Evolutionary conservation across 140 eudicot genomes (phyloP).

Genomic region (Erigeron philadelphicus): DNA sequence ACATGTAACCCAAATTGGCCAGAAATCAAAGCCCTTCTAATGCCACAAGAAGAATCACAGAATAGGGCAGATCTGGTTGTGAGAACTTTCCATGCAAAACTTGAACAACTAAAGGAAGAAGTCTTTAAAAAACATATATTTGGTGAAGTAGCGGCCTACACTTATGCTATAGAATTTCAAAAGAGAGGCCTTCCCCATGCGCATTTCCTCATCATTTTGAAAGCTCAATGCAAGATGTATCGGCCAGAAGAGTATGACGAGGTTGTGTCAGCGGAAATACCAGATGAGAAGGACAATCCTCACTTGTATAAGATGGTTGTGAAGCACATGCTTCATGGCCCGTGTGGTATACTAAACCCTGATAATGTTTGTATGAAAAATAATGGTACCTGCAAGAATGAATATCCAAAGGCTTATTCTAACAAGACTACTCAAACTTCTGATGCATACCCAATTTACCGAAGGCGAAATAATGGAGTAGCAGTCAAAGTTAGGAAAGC

Average conservation of each 20-base stretch:
- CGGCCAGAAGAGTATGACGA: conserved; percentile 8
- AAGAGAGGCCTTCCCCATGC: conserved; percentile 26
- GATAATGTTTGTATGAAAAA: conserved; percentile 25
- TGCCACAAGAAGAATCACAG: background rate
- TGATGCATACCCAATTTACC: conserved; percentile 15
- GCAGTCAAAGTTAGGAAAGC: background rate
- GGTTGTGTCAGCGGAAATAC: conserved; percentile 18
- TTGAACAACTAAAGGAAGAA: background rate
- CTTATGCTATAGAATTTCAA: conserved; percentile 24
- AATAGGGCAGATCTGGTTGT: background rate
- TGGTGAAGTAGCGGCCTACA: conserved; percentile 14
- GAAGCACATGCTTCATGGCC: conserved; percentile 40
- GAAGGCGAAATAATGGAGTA: background rate
- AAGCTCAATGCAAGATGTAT: background rate
- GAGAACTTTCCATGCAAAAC: conserved; percentile 9
- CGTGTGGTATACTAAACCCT: conserved; percentile 16
- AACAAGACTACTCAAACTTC: background rate
- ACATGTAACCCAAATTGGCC: conserved; percentile 17
- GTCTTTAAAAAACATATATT: background rate
- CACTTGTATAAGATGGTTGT: conserved; percentile 7
- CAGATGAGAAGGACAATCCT: background rate
- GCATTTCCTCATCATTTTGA: conserved; percentile 18
- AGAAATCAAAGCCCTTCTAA: background rate
- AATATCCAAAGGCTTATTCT: conserved; percentile 9
- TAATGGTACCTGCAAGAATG: background rate